Evolutionary conservation across 805 yeast genomes (phyloP).

Genomic region (Pichia manshurica): DNA sequence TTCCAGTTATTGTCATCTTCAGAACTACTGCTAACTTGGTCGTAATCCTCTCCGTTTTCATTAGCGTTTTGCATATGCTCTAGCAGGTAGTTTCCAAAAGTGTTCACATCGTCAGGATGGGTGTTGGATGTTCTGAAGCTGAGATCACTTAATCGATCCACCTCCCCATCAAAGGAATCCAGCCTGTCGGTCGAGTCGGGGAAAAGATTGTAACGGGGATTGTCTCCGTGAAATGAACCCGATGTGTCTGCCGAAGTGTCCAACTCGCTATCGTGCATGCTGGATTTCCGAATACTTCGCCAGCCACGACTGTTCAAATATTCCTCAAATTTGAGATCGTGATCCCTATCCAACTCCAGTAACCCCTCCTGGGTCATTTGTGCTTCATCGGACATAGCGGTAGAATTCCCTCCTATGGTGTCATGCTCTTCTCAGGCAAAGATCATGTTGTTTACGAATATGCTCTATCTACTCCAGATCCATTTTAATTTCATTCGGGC

Average conservation of each 20-base stretch:
- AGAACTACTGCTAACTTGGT: too few relatives aligned
- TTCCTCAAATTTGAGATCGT: constrained; percentile 1
- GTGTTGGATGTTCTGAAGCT: neutral
- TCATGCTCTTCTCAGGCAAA: too few relatives aligned
- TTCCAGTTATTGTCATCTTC: too few relatives aligned
- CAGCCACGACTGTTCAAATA: constrained; percentile 1
- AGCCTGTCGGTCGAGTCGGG: constrained; percentile 4
- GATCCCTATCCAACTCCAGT: neutral
- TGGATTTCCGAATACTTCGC: neutral
- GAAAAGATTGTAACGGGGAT: neutral
- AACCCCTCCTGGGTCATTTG: neutral
- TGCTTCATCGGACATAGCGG: too few relatives aligned
- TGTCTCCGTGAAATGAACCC: constrained; percentile 5
- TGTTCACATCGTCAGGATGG: neutral
- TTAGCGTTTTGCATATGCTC: too few relatives aligned
- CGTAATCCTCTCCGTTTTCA: too few relatives aligned
- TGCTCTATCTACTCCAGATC: too few relatives aligned
- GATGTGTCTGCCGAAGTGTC: constrained; percentile 1
- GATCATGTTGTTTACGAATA: too few relatives aligned
- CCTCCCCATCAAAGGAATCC: constrained; percentile 4
- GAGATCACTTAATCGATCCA: constrained; percentile 4
- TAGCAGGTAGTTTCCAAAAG: too few relatives aligned
- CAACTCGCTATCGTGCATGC: neutral
- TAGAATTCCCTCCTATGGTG: too few relatives aligned
- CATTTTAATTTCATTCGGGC: too few relatives aligned